phyloP scores from a whole-genome alignment of 805 yeast species.

The Sugiyamaella mastotermitis region DNA sequence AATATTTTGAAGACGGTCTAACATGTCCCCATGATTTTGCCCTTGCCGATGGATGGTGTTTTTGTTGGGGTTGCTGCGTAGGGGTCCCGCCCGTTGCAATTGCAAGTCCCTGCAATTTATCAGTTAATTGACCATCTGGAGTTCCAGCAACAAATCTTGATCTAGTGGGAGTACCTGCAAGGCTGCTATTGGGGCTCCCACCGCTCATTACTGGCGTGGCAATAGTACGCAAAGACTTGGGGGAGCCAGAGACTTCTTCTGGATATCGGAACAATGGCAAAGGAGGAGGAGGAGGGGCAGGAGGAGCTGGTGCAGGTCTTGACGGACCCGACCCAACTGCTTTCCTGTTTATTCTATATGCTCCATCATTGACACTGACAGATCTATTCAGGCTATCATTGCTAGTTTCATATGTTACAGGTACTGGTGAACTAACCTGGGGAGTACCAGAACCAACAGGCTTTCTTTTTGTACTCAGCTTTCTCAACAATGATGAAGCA shows the following conservation, averaged over 20 bases:
- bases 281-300: conserved; percentile 14
- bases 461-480: conserved; percentile 18
- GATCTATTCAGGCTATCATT: conserved; percentile 10
- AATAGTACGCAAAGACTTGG: background rate
- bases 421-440: conserved; percentile 2
- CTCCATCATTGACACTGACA: conserved; percentile 17
- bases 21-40: conserved; percentile 82
- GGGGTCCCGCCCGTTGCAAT: conserved; percentile 4
- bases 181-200: background rate
- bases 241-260: conserved; percentile 3
- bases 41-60: conserved; percentile 73
- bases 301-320: conserved; percentile 4
- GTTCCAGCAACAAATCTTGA: background rate
- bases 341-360: conserved; percentile 13
- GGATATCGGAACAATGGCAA: conserved; percentile 14
- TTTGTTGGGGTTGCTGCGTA: conserved; percentile 1
- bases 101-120: conserved; percentile 1
- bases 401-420: background rate
- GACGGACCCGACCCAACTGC: conserved; percentile 19
- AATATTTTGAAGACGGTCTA: conserved; percentile 8
- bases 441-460: conserved; percentile 4
- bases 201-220: conserved; percentile 15
- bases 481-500: conserved; percentile 20
- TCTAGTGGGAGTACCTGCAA: background rate
- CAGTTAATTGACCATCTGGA: conserved; percentile 3